Percentiles rank a stretch among this genome's conserved stretches.
Evolutionary conservation across 2,329 filamentous ascomycete genomes (phyloP).

Genomic region (Colletotrichum scovillei): DNA sequence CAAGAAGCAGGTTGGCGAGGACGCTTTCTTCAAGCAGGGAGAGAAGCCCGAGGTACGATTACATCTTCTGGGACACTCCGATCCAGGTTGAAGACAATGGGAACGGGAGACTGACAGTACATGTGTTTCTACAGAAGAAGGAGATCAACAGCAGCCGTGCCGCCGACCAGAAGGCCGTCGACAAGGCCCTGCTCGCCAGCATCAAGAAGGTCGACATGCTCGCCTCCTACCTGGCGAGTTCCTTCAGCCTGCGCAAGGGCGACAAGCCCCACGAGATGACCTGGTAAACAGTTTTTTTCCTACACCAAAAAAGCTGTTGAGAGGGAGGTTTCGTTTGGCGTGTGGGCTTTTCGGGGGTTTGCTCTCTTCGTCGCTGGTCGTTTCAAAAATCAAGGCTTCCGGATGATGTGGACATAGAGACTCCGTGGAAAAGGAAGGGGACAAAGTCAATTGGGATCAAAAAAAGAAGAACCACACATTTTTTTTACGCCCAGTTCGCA

Average conservation of each 20-base stretch:
- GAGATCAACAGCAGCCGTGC: conserved; percentile 90
- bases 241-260: conserved; percentile 98
- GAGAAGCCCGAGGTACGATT: conserved; percentile 92
- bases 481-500: conserved; percentile 24
- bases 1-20: conserved; percentile 95
- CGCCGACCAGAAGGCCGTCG: conserved; percentile 97
- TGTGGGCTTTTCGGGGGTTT: conserved; percentile 10
- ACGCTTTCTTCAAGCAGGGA: conserved; percentile 99
- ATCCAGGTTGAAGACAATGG: neutral
- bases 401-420: conserved; percentile 16
- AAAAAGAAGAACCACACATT: conserved; percentile 17
- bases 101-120: conserved; percentile 39
- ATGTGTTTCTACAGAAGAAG: conserved; percentile 82
- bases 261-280: conserved; percentile 99
- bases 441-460: conserved; percentile 8
- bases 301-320: conserved; percentile 1
- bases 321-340: conserved; percentile 17
- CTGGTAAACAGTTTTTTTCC: conserved; percentile 75
- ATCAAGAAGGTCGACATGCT: conserved; percentile 99
- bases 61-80: neutral
- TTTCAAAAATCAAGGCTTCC: conserved; percentile 14
- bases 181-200: conserved; percentile 93
- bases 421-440: conserved; percentile 11
- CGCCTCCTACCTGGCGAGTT: conserved; percentile 90
- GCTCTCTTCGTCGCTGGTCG: conserved; percentile 9